These are phyloP conservation scores for Termitomyces eurrhizus DNA, from an alignment of 768 basidiomycete species.

Conservation along the genomic window DNA sequence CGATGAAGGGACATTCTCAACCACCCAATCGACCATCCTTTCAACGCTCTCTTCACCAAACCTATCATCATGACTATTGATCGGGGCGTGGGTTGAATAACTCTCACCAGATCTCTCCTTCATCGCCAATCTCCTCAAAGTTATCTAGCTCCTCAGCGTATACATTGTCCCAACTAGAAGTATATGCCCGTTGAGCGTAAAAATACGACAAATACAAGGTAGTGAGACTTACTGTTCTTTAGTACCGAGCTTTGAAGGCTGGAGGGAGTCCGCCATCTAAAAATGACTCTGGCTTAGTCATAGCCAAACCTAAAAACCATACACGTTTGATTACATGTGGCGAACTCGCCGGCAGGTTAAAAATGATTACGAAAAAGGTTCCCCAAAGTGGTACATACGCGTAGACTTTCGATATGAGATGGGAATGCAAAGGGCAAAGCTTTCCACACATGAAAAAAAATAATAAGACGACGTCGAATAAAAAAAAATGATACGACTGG, in stretches of 20 bases:
- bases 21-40: constrained; percentile 77
- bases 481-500: background rate
- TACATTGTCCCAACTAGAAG: constrained; percentile 69
- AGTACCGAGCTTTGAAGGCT: constrained; percentile 73
- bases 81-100: background rate
- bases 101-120: constrained; percentile 79
- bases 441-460: background rate
- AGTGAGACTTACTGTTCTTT: constrained; percentile 61
- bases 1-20: constrained; percentile 47
- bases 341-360: background rate
- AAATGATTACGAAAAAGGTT: background rate
- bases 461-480: background rate
- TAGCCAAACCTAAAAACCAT: background rate
- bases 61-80: constrained; percentile 36
- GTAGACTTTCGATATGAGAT: background rate
- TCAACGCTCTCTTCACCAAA: constrained; percentile 73
- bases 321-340: background rate
- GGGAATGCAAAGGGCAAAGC: background rate
- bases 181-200: constrained; percentile 4
- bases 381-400: background rate
- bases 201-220: background rate
- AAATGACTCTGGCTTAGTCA: constrained; percentile 30
- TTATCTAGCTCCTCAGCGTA: constrained; percentile 69
- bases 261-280: constrained; percentile 28
- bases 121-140: constrained; percentile 76